Base-by-base conservation (phyloP, 2,329 filamentous ascomycete genomes). In the Fusarium secorum region DNA sequence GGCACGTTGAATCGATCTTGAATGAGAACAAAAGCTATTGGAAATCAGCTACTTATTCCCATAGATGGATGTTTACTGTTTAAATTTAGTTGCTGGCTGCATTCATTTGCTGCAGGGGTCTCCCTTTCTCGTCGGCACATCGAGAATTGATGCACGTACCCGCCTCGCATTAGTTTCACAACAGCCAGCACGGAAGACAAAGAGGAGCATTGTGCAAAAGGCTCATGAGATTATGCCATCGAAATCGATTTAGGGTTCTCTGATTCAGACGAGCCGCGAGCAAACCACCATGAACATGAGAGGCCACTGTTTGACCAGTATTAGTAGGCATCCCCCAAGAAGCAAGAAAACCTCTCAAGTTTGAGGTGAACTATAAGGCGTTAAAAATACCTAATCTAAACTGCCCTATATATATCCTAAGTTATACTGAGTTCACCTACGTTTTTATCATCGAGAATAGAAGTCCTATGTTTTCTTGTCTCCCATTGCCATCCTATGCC, bases 71-170 rank as follows among this genome's bases (percentile, higher is more conserved):
- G 9, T 17, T 52, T 5, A n/a, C 7, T 17, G 2, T 8, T 13
- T 0, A 5, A 4, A 1, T 0, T 5, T 1, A 17, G 14, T 15
- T 28, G 1, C 9, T 17, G 2, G 8, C 4, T 36, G 13, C 2
- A 5, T 35, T 35, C 18, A 14, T 4, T 8, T 4, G 4, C 22
- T n/a, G 6, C 8, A 2, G 5, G 7, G 18, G 11, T 33, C 3
- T 33, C 20, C 18, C 11, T 7, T 9, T n/a, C 0, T 11, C 9
- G 14, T 52, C 10, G 24, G 33, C 24, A 26, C 5, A 38, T 52
- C 11, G 24, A 52, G 7, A 5, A 26, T 3, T 7, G 14, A 22
- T 20, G 33, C 33, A 38, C 2, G 10, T 28, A 18, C 24, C 13
- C 49, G 33, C 18, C 10, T n/a, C 18, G 2, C 11, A 3, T 20